These are phyloP conservation scores for Torulaspora globosa DNA, from an alignment of 1,139 yeast species.

Conservation along the genomic window DNA sequence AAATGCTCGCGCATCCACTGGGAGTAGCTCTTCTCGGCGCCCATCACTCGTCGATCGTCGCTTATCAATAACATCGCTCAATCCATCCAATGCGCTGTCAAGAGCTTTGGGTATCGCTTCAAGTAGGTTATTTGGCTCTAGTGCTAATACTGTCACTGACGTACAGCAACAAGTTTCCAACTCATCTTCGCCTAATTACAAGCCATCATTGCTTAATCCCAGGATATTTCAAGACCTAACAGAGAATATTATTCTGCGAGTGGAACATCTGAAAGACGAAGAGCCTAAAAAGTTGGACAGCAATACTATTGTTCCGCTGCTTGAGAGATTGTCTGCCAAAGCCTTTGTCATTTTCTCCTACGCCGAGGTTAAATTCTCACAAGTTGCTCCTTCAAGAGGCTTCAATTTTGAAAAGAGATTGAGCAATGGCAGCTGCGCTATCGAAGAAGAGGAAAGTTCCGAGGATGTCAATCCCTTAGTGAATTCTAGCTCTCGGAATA, in stretches of 20 bases:
- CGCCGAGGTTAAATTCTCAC: slow-evolving; percentile 88
- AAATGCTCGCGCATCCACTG: slow-evolving; percentile 37
- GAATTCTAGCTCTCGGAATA: slow-evolving; percentile 6
- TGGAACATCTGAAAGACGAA: slow-evolving; percentile 24
- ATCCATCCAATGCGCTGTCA: slow-evolving; percentile 85
- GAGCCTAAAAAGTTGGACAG: slow-evolving; percentile 20
- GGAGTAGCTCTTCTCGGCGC: slow-evolving; percentile 36
- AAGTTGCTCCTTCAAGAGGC: slow-evolving; percentile 59
- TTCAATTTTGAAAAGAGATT: slow-evolving; percentile 23
- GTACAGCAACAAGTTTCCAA: slow-evolving; percentile 21
- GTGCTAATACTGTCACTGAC: slow-evolving; percentile 16
- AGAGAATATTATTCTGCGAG: slow-evolving; percentile 36
- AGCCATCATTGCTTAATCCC: slow-evolving; percentile 26
- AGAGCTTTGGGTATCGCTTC: slow-evolving; percentile 87
- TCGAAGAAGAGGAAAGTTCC: slow-evolving; percentile 22
- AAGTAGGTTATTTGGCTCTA: slow-evolving; percentile 71
- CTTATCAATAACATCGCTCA: slow-evolving; percentile 59
- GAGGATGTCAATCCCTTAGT: slow-evolving; percentile 12
- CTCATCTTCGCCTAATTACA: slow-evolving; percentile 17
- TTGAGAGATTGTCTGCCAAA: slow-evolving; percentile 80
- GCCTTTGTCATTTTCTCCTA: slow-evolving; percentile 83
- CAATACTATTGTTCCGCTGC: slow-evolving; percentile 41
- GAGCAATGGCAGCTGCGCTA: slow-evolving; percentile 32
- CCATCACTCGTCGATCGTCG: slow-evolving; percentile 51
- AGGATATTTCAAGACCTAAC: slow-evolving; percentile 34